Evolutionary conservation across 108 stramenopile species (phyloP), one percentile per base, ranked within the genome.

Genomic region (Pseudonitzschia multiseries): DNA sequence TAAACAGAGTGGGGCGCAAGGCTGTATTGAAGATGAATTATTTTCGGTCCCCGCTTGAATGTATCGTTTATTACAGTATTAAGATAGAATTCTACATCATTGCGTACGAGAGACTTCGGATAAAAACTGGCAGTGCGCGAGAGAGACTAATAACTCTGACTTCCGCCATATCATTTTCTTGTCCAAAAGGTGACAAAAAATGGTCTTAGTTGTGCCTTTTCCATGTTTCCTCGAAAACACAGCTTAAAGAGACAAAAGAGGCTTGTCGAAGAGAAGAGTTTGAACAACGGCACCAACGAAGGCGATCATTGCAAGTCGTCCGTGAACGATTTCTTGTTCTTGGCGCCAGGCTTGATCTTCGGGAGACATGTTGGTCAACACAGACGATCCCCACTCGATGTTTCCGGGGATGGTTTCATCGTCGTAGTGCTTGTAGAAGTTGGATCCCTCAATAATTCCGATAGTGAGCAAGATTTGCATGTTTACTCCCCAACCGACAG

Each of bases 221-320:
- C 32, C 29, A 36, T 44, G 27, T n/a, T 48, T 6, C 18, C 10
- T 20, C 24, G 12, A 9, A 22, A 9, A 4, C 24, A 59, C 22
- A 27, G 57, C 29, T 59, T 59, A 59, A 27, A 59, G 29, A 46
- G 48, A 27, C 70, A 77, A 72, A 78, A 93, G 86, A 56, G 86
- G 87, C 76, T 88, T 83, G 73, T 84, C 82, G 77, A 89, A 89
- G 31, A 94, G 78, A 84, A 92, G 89, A 60, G 89, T 92, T 76
- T 94, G 93, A 60, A 87, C 88, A 53, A 83, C 86, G 54, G 87
- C 87, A 40, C 93, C 93, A 76, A 80, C 73, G 66, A 94, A 89
- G 64, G 93, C 93, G 73, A 94, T 94, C 93, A 94, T 94, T 51
- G 90, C 93, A 76, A 94, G 87, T 76, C 93, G 93, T 86, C 89